Conservation (phyloP, 78 protist species). For the Dictyostelium discoideum region DNA sequence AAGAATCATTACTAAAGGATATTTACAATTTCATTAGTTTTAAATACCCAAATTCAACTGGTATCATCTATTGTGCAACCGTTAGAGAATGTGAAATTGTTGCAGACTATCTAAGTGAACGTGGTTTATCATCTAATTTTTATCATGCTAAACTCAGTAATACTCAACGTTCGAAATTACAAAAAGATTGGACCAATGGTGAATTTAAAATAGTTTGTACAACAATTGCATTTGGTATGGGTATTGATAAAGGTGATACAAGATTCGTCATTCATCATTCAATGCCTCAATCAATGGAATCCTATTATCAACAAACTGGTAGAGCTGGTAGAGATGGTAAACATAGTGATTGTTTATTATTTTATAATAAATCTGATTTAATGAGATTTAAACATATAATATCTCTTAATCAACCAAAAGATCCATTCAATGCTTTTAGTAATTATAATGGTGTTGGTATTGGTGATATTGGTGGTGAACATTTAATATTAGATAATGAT, state of each 20-base stretch:
- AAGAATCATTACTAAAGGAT: not conserved
- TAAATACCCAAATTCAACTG: not conserved
- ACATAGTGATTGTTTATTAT: constrained; percentile 48
- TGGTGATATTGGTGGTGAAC: not conserved
- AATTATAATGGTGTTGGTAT: too few relatives aligned
- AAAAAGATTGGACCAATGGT: constrained; percentile 85
- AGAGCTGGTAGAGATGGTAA: constrained; percentile 89
- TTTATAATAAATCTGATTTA: constrained; percentile 4
- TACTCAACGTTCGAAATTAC: not conserved
- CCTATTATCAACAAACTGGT: constrained; percentile 94
- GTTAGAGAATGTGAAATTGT: constrained; percentile 79
- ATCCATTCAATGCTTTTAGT: too few relatives aligned
- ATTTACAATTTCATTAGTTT: not conserved
- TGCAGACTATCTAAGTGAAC: constrained; percentile 46
- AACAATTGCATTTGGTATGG: constrained; percentile 99
- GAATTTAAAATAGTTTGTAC: constrained; percentile 88
- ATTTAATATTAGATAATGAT: not conserved
- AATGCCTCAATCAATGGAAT: constrained; percentile 95
- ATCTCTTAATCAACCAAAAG: not conserved
- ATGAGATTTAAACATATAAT: not conserved
- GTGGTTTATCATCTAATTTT: not conserved
- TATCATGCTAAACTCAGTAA: constrained; percentile 85
- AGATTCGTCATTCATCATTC: constrained; percentile 96
- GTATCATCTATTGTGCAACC: constrained; percentile 66
- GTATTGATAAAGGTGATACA: constrained; percentile 94